Conservation (phyloP, 768 basidiomycete genomes). For the Agrocybe praecox region DNA sequence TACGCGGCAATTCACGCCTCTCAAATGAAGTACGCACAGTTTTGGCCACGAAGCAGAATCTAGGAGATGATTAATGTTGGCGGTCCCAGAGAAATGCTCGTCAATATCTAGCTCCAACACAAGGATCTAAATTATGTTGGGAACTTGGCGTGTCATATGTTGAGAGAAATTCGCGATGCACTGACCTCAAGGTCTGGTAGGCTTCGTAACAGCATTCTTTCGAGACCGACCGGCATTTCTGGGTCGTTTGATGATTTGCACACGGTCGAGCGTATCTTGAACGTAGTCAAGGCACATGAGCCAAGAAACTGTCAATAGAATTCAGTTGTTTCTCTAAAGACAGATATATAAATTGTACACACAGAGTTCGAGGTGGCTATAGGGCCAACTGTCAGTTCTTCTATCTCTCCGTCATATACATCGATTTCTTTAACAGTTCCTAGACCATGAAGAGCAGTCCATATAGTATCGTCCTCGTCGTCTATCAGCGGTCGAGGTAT, state of each 20-base stretch:
- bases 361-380: not conserved
- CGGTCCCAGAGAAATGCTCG: not conserved
- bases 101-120: not conserved
- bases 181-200: not conserved
- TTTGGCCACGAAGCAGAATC: slow-evolving; percentile 6
- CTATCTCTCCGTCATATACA: not conserved
- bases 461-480: not conserved
- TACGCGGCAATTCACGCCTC: slow-evolving; percentile 4
- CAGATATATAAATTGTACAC: not conserved
- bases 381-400: not conserved
- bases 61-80: slow-evolving; percentile 8
- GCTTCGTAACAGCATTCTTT: not conserved
- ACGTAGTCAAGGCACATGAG: not conserved
- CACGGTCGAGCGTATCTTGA: not conserved
- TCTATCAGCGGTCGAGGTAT: not conserved
- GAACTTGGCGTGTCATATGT: not conserved
- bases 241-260: not conserved
- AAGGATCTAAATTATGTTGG: not conserved
- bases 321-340: not conserved
- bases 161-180: not conserved
- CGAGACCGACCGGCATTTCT: not conserved
- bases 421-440: slow-evolving; percentile 6
- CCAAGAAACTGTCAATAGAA: not conserved
- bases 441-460: slow-evolving; percentile 2
- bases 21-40: slow-evolving; percentile 4